phyloP scores from a whole-genome alignment of 192 early-diverging fungal genomes.

The Gonapodya sp. region DNA sequence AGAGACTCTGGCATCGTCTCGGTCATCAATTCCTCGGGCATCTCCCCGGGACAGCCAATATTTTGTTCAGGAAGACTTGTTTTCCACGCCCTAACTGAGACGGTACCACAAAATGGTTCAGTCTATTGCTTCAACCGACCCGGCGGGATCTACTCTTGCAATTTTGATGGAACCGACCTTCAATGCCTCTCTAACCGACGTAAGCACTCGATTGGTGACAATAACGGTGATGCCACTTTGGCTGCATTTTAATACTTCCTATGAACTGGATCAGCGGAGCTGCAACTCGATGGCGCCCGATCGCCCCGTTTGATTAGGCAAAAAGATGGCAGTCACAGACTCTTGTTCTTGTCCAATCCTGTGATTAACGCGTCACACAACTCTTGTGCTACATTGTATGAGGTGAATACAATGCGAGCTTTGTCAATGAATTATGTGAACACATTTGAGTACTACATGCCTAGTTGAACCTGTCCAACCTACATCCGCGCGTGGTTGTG shows the following conservation, averaged over 20 bases:
- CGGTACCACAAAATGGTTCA: not conserved
- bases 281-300: not conserved
- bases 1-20: not conserved
- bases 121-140: conserved; percentile 9
- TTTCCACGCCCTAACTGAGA: conserved; percentile 3
- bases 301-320: not conserved
- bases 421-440: not conserved
- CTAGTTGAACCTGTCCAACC: conserved; percentile 16
- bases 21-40: not conserved
- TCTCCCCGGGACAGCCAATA: conserved; percentile 1
- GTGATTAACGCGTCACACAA: conserved; percentile 36
- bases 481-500: conserved; percentile 17
- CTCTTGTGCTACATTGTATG: conserved; percentile 38
- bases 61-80: not conserved
- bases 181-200: not conserved
- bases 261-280: too few species aligned
- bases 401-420: conserved; percentile 16
- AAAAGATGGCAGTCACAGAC: not conserved
- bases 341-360: conserved; percentile 1
- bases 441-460: not conserved
- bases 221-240: too few species aligned
- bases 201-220: too few species aligned
- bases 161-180: not conserved
- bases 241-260: too few species aligned
- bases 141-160: not conserved